Conservation (phyloP, 305 asterid species). For the Fraxinus ornus region DNA sequence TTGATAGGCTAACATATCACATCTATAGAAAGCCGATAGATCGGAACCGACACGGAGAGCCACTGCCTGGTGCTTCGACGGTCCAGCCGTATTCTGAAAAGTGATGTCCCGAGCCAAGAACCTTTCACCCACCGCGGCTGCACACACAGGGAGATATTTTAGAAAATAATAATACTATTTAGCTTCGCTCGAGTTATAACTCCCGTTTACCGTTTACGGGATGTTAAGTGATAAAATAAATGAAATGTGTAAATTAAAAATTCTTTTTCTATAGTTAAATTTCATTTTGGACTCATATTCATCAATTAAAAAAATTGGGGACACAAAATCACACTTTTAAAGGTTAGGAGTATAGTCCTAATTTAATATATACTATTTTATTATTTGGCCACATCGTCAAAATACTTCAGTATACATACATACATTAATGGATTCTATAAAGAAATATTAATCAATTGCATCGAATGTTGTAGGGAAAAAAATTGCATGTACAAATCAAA, state of each 20-base stretch:
- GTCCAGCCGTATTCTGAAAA: constrained; percentile 47
- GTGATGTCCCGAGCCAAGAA: constrained; percentile 45
- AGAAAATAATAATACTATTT: too few species aligned
- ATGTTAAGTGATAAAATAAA: too few species aligned
- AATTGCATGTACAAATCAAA: background rate
- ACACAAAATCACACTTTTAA: background rate
- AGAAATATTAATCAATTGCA: background rate
- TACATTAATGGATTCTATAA: too few species aligned
- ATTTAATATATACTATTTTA: too few species aligned
- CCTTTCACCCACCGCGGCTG: constrained; percentile 44
- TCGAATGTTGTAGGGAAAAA: background rate
- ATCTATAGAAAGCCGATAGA: constrained; percentile 42
- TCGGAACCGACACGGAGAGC: constrained; percentile 47
- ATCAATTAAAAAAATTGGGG: background rate
- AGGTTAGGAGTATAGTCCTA: background rate
- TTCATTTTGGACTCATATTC: background rate
- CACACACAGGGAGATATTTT: background rate
- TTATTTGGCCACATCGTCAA: background rate
- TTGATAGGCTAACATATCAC: constrained; percentile 41
- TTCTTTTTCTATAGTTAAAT: too few species aligned
- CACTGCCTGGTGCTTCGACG: constrained; percentile 51
- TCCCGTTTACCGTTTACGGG: too few species aligned
- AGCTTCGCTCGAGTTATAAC: too few species aligned
- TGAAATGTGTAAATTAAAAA: too few species aligned
- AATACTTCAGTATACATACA: background rate